Conservation (phyloP, 495 filamentous ascomycete genomes). For the Penicillium malachiteum region DNA sequence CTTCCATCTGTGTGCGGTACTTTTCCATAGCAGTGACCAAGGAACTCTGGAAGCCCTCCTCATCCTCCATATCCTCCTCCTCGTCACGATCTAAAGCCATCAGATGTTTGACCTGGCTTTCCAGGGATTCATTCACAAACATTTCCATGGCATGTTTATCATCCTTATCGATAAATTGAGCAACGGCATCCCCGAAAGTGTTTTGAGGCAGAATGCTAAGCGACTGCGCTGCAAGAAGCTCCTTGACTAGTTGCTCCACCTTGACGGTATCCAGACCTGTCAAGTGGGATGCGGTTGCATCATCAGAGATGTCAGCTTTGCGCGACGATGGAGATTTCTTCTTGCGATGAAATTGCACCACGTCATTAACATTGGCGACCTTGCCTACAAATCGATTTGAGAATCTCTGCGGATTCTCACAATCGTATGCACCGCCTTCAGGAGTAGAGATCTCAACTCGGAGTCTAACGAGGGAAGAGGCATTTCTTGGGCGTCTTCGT, state of each 20-base stretch:
- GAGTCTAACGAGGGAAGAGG: slow-evolving; percentile 85
- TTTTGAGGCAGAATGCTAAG: slow-evolving; percentile 89
- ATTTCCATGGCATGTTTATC: slow-evolving; percentile 90
- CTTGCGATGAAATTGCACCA: slow-evolving; percentile 89
- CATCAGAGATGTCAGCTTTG: slow-evolving; percentile 52
- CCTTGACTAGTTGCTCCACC: slow-evolving; percentile 81
- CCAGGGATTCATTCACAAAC: slow-evolving; percentile 80
- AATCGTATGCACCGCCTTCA: slow-evolving; percentile 82
- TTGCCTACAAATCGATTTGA: slow-evolving; percentile 88
- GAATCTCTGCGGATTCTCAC: slow-evolving; percentile 94
- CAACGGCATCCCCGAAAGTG: slow-evolving; percentile 88
- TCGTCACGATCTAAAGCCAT: slow-evolving; percentile 62
- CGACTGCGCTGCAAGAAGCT: slow-evolving; percentile 79
- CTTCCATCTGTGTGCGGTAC: slow-evolving; percentile 67
- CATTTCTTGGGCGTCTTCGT: slow-evolving; percentile 52
- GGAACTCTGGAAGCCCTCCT: slow-evolving; percentile 54
- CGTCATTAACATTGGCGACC: slow-evolving; percentile 92
- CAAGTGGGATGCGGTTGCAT: slow-evolving; percentile 57
- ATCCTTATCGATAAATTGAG: slow-evolving; percentile 91
- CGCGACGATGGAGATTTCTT: slow-evolving; percentile 53
- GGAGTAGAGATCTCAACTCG: slow-evolving; percentile 89
- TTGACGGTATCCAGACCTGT: slow-evolving; percentile 71
- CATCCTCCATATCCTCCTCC: slow-evolving; percentile 59
- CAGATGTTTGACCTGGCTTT: slow-evolving; percentile 73
- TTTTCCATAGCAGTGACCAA: slow-evolving; percentile 70